phyloP scores from a whole-genome alignment of 257 asterid genomes.

The Nicotiana attenuata region DNA sequence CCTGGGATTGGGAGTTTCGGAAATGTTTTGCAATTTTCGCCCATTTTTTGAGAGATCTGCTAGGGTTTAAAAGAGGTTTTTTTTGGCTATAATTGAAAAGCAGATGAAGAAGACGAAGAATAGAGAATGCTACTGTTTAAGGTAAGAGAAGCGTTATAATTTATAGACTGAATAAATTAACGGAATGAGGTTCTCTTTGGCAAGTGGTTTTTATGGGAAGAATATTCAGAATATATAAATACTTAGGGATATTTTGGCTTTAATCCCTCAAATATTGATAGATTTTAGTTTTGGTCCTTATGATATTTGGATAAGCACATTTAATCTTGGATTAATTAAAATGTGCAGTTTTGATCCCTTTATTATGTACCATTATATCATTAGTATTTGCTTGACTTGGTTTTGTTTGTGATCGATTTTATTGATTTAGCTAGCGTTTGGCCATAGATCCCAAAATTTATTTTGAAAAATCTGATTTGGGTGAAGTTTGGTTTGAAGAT shows the following conservation, averaged over 20 bases:
- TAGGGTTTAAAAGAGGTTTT: neutral
- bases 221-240: neutral
- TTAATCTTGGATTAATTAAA: too few species aligned
- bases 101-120: neutral
- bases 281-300: too few species aligned
- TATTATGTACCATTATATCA: too few species aligned
- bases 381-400: too few species aligned
- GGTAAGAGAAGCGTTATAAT: neutral
- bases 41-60: slow-evolving; percentile 23
- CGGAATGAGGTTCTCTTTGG: neutral
- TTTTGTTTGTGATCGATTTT: too few species aligned
- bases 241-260: neutral
- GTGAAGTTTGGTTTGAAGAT: too few species aligned
- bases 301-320: too few species aligned
- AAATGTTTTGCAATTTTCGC: slow-evolving; percentile 25
- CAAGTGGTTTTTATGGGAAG: neutral
- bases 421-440: too few species aligned
- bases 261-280: neutral
- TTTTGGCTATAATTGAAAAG: neutral
- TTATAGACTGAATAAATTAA: neutral
- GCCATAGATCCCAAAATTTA: too few species aligned
- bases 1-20: slow-evolving; percentile 71
- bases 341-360: too few species aligned
- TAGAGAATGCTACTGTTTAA: too few species aligned
- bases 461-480: too few species aligned